Evolutionary conservation across 805 yeast genomes (phyloP), one percentile per base, ranked within the genome.

Genomic region (Nadsonia fulvescens): DNA sequence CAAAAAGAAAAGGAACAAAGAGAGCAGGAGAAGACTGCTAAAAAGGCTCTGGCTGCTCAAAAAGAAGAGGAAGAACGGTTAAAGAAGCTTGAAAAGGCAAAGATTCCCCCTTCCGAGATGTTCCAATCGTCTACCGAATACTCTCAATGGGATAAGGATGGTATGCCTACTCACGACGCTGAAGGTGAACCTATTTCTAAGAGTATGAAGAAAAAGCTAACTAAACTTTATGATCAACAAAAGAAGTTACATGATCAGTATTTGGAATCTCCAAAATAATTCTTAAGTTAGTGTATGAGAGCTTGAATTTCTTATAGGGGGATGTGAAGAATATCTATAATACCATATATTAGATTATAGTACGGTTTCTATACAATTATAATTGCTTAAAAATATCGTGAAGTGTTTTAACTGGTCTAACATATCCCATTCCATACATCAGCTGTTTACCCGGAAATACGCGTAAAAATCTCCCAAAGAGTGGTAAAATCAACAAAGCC

Each of bases 91-190:
- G 81, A 71, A 38, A 78, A 73, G 51, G 76, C 86, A 34, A 70
- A 67, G 42, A 37, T 70, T 3, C 46, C 68, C 6, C 93, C 96
- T 2, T 32, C 44, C 20, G 83, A 76, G 14, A 52, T 89, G 70
- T 89, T 83, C 55, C 63, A 59, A 40, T 27, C 31, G 7, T 64
- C 65, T 29, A 51, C 43, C 4, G 64, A 62, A 31, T 89, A 67
- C 46, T 49, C 66, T 6, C 76, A 66, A 43, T 89, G 86, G 77
- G 95, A 89, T 45, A 83, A 63, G 14, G 51, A 61, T 18, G 98
- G 98, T 1, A 31, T 89, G 10, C 98, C 98, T 11, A 60, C 70
- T 0, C 70, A 68, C 43, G 78, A 72, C 36, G 60, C 55, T 17
- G 67, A 66, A 6, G 96, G 96, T 8, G 79, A 70, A 38, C 45